These are phyloP conservation scores for Psilocybe sp. DNA, from an alignment of 768 basidiomycete genomes.

Conservation along the genomic window DNA sequence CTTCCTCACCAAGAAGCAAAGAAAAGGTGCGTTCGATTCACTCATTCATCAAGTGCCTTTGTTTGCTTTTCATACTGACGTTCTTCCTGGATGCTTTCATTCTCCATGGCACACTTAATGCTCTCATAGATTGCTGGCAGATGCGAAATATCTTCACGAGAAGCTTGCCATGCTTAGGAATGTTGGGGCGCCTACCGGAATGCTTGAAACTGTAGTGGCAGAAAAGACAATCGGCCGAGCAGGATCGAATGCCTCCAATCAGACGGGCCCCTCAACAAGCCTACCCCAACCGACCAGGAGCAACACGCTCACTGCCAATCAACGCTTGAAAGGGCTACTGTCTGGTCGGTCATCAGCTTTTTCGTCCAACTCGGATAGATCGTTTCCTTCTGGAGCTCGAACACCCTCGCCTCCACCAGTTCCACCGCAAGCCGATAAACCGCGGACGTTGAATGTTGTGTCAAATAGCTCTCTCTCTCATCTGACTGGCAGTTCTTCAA, in stretches of 20 bases:
- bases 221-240: constrained; percentile 65
- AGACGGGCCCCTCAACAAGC: constrained; percentile 8
- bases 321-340: constrained; percentile 44
- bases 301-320: constrained; percentile 42
- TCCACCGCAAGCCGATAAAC: constrained; percentile 22
- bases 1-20: constrained; percentile 83
- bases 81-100: neutral
- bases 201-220: constrained; percentile 82
- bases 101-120: neutral
- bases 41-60: neutral
- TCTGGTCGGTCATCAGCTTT: constrained; percentile 34
- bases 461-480: constrained; percentile 5
- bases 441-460: constrained; percentile 11
- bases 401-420: constrained; percentile 22
- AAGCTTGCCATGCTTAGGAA: constrained; percentile 76
- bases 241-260: constrained; percentile 1
- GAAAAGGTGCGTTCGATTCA: constrained; percentile 55
- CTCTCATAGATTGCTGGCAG: constrained; percentile 65
- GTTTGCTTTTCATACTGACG: neutral
- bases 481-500: constrained; percentile 1
- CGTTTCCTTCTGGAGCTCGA: constrained; percentile 18
- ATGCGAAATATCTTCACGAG: constrained; percentile 74
- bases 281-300: constrained; percentile 27
- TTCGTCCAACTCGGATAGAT: constrained; percentile 21
- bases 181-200: constrained; percentile 64